phyloP scores from a whole-genome alignment of 2,329 filamentous ascomycete species.

The Clarireedia monteithiana region DNA sequence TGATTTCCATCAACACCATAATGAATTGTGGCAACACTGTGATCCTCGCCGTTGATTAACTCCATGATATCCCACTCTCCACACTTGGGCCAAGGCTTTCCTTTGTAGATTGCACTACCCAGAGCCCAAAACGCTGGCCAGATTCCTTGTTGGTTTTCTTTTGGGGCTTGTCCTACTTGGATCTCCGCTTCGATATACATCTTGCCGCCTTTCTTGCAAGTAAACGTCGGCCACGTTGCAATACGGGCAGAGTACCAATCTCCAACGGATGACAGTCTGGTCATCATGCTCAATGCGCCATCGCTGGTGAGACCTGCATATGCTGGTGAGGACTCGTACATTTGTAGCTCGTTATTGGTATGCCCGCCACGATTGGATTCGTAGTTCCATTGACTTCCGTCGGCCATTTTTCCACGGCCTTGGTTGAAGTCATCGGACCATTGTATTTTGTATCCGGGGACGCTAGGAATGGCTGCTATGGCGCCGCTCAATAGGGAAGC shows the following conservation, averaged over 20 bases:
- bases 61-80: slow-evolving; percentile 42
- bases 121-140: slow-evolving; percentile 43
- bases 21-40: background rate
- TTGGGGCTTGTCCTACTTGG: slow-evolving; percentile 29
- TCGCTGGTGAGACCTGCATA: background rate
- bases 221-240: slow-evolving; percentile 30
- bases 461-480: background rate
- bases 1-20: background rate
- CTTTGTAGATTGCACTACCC: slow-evolving; percentile 25
- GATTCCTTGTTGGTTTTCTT: slow-evolving; percentile 32
- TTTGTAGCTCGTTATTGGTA: background rate
- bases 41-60: slow-evolving; percentile 31
- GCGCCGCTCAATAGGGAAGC: background rate
- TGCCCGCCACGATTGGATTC: background rate
- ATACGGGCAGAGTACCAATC: slow-evolving; percentile 39
- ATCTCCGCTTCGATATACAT: slow-evolving; percentile 35
- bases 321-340: background rate
- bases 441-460: background rate
- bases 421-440: background rate
- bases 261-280: slow-evolving; percentile 22
- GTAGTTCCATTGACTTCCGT: background rate
- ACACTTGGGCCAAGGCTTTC: slow-evolving; percentile 33
- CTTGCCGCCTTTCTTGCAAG: slow-evolving; percentile 24
- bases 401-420: background rate
- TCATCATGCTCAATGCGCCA: slow-evolving; percentile 31